Evolutionary conservation across 768 basidiomycete genomes (phyloP).

Genomic region (Pleurotus pulmonarius): DNA sequence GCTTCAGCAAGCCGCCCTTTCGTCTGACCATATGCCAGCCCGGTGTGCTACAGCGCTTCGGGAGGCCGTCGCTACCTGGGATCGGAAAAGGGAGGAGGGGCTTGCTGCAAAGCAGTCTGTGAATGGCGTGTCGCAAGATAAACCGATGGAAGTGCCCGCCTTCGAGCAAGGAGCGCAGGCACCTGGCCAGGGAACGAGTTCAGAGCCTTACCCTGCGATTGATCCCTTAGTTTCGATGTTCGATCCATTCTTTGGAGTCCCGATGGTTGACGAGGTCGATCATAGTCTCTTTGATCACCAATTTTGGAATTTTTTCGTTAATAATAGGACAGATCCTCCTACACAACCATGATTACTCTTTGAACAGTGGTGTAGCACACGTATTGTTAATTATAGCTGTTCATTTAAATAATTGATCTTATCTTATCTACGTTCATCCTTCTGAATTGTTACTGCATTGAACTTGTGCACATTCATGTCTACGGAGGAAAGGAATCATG

Average conservation of each 20-base stretch:
- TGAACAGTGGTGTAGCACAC: no score
- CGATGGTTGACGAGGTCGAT: neutral
- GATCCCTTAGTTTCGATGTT: neutral
- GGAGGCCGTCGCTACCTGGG: neutral
- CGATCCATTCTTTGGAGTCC: neutral
- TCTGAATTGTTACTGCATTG: no score
- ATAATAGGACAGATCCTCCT: slow-evolving; percentile 3
- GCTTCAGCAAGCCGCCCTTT: no score
- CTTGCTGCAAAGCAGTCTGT: neutral
- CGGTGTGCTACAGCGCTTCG: neutral
- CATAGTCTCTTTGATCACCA: neutral
- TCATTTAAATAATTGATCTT: no score
- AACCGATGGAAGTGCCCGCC: neutral
- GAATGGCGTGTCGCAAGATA: neutral
- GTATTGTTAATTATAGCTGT: no score
- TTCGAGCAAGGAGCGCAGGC: no score
- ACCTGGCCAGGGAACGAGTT: neutral
- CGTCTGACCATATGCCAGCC: slow-evolving; percentile 21
- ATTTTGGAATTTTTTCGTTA: neutral
- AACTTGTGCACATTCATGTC: no score
- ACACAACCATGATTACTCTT: no score
- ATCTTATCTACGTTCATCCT: no score
- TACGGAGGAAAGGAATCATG: slow-evolving; percentile 16
- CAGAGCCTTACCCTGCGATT: neutral
- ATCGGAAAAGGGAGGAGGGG: neutral